phyloP scores from a whole-genome alignment of 768 basidiomycete genomes.

The Coprinellus micaceus region DNA sequence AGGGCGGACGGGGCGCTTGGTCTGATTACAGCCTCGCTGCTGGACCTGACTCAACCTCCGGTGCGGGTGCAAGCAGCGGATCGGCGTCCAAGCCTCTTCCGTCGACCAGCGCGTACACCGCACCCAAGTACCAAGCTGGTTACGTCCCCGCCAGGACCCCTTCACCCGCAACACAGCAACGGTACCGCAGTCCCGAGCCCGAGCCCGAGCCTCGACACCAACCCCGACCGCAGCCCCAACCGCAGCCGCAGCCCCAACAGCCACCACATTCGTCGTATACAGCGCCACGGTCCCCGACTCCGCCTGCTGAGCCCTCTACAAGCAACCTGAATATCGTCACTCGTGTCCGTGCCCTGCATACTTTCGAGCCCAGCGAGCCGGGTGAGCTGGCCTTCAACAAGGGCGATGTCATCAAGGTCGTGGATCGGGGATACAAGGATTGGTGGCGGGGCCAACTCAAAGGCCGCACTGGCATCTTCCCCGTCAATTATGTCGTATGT shows the following conservation, averaged over 20 bases:
- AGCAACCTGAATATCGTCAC: conserved; percentile 50
- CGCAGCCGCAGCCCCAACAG: conserved; percentile 4
- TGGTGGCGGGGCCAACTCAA: conserved; percentile 96
- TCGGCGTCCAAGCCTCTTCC: not conserved
- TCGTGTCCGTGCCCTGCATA: conserved; percentile 84
- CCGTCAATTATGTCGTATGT: conserved; percentile 91
- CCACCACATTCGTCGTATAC: conserved; percentile 15
- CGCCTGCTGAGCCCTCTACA: conserved; percentile 9
- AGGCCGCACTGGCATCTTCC: conserved; percentile 92
- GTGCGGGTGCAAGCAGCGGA: conserved; percentile 17
- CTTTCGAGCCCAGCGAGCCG: conserved; percentile 81
- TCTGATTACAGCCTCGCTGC: conserved; percentile 38
- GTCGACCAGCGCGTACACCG: conserved; percentile 17
- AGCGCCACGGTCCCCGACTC: conserved; percentile 15
- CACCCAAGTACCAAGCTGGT: conserved; percentile 45
- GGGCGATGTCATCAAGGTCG: conserved; percentile 92
- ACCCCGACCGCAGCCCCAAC: conserved; percentile 6
- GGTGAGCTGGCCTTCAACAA: conserved; percentile 91
- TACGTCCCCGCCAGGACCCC: conserved; percentile 58
- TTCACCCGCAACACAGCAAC: conserved; percentile 29
- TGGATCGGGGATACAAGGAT: conserved; percentile 90
- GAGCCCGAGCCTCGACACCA: conserved; percentile 14
- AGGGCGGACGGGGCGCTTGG: conserved; percentile 71
- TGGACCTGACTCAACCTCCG: conserved; percentile 11
- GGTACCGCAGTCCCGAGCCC: conserved; percentile 20